Base-by-base conservation (phyloP, 2,329 filamentous ascomycete genomes). In the Fusarium globosum region DNA sequence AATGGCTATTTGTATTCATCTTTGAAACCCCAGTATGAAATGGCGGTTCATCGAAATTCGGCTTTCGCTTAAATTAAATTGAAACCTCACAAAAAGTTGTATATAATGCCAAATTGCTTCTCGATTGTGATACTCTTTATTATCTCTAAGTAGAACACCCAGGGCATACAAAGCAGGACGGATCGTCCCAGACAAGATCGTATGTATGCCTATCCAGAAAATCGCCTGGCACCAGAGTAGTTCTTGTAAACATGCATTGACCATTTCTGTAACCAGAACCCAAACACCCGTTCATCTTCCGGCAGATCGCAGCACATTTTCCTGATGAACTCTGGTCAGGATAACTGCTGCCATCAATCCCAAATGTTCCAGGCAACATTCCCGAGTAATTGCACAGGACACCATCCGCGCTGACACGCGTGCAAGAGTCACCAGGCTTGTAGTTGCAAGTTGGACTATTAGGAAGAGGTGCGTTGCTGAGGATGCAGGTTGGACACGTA, bases 361-460 rank as follows among this genome's bases (percentile, higher is more conserved):
- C 33, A 12, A 33, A 33, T 33, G 33, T 33, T 33, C 33, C 33
- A 21, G 49, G 49, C 20, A 53, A 21, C 49, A 53, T 53, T 21
- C 61, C 55, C 2, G 28, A 48, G 13, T 21, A 20, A 18, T 61
- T 36, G 4, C 61, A 64, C 7, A 64, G 7, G 4, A 21, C 43
- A 0, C 36, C 15, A 26, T 9, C 13, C 3, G 36, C 30, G 11
- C 2, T 21, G 14, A 30, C 16, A 3, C 42, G 61, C 9, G 43
- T 49, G 7, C 61, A 64, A 35, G 20, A 35, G 21, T 64, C 55
- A 11, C 61, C 55, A 7, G 33, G 42, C 10, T 49, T 61, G 16
- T 61, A 64, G 20, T 64, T 64, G 14, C 61, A 64, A 4, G 61
- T 64, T 8, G 61, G 55, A 2, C 43, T 64, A 23, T 64, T 64